A percentile compares a stretch with the other conserved stretches of the same genome.
Conservation (phyloP, 805 yeast species). For the Cyberlindnera subsufficiens region DNA sequence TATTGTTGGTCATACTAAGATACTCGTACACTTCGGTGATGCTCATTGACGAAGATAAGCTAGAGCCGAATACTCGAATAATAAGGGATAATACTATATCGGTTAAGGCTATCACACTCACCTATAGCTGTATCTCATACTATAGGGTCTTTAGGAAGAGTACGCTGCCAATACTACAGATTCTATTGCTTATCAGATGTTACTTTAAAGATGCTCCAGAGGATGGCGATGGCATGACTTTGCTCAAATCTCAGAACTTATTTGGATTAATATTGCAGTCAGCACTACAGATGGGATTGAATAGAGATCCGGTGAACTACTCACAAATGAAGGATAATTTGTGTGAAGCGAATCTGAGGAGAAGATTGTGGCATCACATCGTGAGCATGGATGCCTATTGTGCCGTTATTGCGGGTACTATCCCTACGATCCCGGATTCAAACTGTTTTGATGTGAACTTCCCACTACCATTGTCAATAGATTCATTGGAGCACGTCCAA, state of each 20-base stretch:
- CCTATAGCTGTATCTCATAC: conserved; percentile 35
- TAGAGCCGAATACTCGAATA: neutral
- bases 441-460: conserved; percentile 9
- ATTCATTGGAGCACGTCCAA: conserved; percentile 9
- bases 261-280: conserved; percentile 35
- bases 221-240: conserved; percentile 37
- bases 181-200: conserved; percentile 31
- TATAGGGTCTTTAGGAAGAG: conserved; percentile 32
- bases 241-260: conserved; percentile 31
- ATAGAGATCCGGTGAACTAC: conserved; percentile 37
- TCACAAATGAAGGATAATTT: conserved; percentile 7
- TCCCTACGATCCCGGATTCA: conserved; percentile 8
- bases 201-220: conserved; percentile 41
- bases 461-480: conserved; percentile 10
- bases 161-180: conserved; percentile 36
- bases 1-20: conserved; percentile 34
- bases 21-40: conserved; percentile 33
- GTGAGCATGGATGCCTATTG: conserved; percentile 9
- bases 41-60: conserved; percentile 3
- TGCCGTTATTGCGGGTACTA: conserved; percentile 9
- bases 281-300: conserved; percentile 38
- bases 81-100: conserved; percentile 29
- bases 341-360: conserved; percentile 11
- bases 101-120: conserved; percentile 30
- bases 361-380: conserved; percentile 17